Conservation (phyloP, 2,329 filamentous ascomycete genomes). For the Aureobasidium sp. region DNA sequence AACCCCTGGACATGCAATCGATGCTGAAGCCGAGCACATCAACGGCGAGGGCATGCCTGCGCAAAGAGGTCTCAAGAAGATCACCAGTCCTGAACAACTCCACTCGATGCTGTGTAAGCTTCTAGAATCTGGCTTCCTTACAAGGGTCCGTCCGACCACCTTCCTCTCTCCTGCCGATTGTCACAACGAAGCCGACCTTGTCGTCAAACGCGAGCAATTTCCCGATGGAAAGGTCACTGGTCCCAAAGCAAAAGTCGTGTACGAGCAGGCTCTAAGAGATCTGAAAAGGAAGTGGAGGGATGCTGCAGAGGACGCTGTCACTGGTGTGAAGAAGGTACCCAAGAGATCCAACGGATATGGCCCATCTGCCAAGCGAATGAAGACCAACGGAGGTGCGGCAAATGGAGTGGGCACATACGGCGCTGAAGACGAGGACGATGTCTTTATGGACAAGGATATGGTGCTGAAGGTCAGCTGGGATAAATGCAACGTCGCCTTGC, state of each 20-base stretch:
- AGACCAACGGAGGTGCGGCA: conserved; percentile 26
- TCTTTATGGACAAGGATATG: conserved; percentile 47
- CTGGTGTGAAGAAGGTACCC: conserved; percentile 19
- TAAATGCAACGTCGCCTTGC: conserved; percentile 74
- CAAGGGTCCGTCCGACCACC: conserved; percentile 48
- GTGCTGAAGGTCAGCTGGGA: conserved; percentile 77
- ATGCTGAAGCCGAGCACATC: conserved; percentile 21
- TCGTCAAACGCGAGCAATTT: conserved; percentile 51
- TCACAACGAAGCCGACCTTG: conserved; percentile 53
- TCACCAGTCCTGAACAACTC: conserved; percentile 34
- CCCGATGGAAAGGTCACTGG: conserved; percentile 49
- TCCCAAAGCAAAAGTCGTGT: conserved; percentile 59
- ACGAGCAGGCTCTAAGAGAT: conserved; percentile 50
- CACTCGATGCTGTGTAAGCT: conserved; percentile 41
- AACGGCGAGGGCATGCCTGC: conserved; percentile 21
- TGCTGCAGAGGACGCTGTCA: conserved; percentile 30
- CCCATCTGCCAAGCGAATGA: conserved; percentile 27
- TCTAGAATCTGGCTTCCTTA: conserved; percentile 60
- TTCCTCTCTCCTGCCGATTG: conserved; percentile 52
- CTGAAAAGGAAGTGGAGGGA: conserved; percentile 49
- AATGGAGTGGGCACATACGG: conserved; percentile 25
- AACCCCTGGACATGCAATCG: conserved; percentile 27
- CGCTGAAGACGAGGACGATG: conserved; percentile 22
- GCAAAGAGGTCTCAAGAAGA: conserved; percentile 22
- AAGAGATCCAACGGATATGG: conserved; percentile 21